Evolutionary conservation across 768 basidiomycete species (phyloP).

Genomic region (Suillus decipiens): DNA sequence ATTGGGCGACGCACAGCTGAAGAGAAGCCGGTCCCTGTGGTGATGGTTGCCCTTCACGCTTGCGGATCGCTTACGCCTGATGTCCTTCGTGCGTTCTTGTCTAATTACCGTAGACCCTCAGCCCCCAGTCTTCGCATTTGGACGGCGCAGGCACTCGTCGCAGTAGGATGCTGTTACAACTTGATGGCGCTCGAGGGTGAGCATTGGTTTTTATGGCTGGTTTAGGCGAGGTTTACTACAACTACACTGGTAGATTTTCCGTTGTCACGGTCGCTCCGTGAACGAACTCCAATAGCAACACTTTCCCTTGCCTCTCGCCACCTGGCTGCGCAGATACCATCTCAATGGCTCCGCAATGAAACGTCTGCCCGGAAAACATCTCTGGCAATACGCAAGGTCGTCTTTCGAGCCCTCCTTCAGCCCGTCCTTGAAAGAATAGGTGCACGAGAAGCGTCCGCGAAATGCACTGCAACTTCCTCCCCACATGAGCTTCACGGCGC

Average conservation of each 20-base stretch:
- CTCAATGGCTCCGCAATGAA: constrained; percentile 53
- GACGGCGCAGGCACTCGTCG: constrained; percentile 53
- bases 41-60: constrained; percentile 72
- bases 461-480: background rate
- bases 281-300: constrained; percentile 18
- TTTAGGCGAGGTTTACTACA: constrained; percentile 10
- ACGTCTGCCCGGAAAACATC: constrained; percentile 36
- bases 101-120: constrained; percentile 21
- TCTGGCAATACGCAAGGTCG: constrained; percentile 66
- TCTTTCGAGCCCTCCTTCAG: constrained; percentile 68
- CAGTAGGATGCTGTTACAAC: constrained; percentile 83
- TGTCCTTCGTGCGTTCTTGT: constrained; percentile 56
- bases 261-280: constrained; percentile 38
- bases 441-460: constrained; percentile 5
- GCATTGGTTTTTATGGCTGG: constrained; percentile 10
- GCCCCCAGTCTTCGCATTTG: constrained; percentile 33
- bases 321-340: constrained; percentile 71
- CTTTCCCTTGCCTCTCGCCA: constrained; percentile 51
- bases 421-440: constrained; percentile 22
- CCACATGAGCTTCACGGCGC: constrained; percentile 21
- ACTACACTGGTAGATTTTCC: constrained; percentile 50
- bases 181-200: constrained; percentile 54
- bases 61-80: constrained; percentile 75
- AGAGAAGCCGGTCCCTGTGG: constrained; percentile 40
- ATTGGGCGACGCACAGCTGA: background rate